Evolutionary conservation across 1,284 basidiomycete species (phyloP).

Genomic region (Ceratobasidium theobromae): DNA sequence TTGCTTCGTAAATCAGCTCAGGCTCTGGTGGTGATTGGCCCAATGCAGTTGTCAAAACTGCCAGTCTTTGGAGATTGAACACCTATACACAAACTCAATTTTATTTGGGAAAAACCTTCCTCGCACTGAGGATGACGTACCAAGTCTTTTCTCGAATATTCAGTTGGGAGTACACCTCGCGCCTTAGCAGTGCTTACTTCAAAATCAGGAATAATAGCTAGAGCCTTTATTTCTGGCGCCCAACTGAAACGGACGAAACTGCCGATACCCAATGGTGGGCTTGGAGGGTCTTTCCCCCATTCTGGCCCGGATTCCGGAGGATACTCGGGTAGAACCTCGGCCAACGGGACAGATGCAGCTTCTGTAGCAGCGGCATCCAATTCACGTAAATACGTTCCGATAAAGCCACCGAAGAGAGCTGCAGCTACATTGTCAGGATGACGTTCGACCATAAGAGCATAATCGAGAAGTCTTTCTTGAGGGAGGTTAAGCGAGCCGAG

Average conservation of each 20-base stretch:
- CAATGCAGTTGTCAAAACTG: conserved; percentile 96
- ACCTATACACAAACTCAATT: conserved; percentile 57
- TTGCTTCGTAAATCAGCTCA: conserved; percentile 95
- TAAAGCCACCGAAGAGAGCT: conserved; percentile 94
- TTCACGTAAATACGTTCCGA: conserved; percentile 95
- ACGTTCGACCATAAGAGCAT: conserved; percentile 98
- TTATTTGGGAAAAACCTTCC: not conserved
- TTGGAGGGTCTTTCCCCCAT: conserved; percentile 88
- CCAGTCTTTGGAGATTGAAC: conserved; percentile 96
- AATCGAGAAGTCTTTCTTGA: conserved; percentile 81
- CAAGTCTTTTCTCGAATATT: conserved; percentile 88
- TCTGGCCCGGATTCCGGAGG: conserved; percentile 87
- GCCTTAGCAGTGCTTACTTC: conserved; percentile 97
- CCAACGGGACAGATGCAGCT: conserved; percentile 87
- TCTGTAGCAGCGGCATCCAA: conserved; percentile 74
- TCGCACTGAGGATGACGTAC: conserved; percentile 51
- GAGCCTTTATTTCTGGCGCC: conserved; percentile 83
- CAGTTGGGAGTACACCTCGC: conserved; percentile 79
- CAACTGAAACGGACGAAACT: conserved; percentile 93
- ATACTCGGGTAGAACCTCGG: conserved; percentile 96
- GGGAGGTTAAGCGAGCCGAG: conserved; percentile 76
- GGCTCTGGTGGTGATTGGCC: conserved; percentile 89
- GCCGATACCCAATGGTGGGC: conserved; percentile 88
- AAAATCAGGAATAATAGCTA: conserved; percentile 95
- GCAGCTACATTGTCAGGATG: conserved; percentile 99